Evolutionary conservation across 2,329 filamentous ascomycete species (phyloP).

Genomic region (Penicillium sp.): DNA sequence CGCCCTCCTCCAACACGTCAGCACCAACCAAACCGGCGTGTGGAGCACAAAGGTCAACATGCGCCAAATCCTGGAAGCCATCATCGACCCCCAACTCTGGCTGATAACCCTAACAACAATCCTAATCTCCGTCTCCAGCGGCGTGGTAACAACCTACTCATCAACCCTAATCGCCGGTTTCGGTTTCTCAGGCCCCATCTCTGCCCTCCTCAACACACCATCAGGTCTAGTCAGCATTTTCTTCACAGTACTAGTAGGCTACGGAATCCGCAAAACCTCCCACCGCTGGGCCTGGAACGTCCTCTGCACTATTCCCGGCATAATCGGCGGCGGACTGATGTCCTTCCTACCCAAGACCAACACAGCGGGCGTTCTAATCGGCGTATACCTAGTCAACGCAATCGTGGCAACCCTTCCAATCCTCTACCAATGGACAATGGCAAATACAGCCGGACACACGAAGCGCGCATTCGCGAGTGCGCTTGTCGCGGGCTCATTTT

Average conservation of each 20-base stretch:
- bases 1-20: conserved; percentile 46
- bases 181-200: conserved; percentile 48
- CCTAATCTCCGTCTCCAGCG: conserved; percentile 45
- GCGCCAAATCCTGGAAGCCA: conserved; percentile 52
- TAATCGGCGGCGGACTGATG: conserved; percentile 49
- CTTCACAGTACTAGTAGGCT: conserved; percentile 45
- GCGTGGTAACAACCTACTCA: conserved; percentile 51
- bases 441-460: conserved; percentile 46
- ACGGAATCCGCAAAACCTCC: conserved; percentile 44
- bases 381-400: conserved; percentile 51
- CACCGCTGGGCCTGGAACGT: conserved; percentile 49
- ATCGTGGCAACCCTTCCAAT: conserved; percentile 50
- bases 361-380: conserved; percentile 48
- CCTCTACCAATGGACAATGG: conserved; percentile 53
- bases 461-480: conserved; percentile 17
- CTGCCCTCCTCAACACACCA: conserved; percentile 51
- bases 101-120: conserved; percentile 40
- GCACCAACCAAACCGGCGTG: conserved; percentile 56
- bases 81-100: conserved; percentile 53
- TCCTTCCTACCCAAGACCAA: conserved; percentile 44
- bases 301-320: conserved; percentile 51
- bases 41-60: conserved; percentile 55
- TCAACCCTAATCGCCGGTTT: conserved; percentile 48
- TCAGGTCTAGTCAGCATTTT: conserved; percentile 48
- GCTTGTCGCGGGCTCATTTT: conserved; percentile 12